Base-by-base conservation (phyloP, 2,329 filamentous ascomycete species). In the Cladosporium oxysporum region DNA sequence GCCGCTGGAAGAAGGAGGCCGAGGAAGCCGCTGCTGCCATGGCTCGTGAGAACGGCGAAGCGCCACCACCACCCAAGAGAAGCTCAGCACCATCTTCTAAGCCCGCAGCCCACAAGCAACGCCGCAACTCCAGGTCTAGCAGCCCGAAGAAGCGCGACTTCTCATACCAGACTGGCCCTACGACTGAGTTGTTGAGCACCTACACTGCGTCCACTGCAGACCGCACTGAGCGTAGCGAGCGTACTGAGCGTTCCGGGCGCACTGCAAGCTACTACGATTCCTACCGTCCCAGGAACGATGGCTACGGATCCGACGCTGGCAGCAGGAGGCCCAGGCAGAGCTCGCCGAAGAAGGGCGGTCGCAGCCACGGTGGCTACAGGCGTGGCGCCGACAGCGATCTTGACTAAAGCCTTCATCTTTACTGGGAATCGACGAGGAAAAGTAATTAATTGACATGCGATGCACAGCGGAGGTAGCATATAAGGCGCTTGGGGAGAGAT, bases 1-100 rank as follows among this genome's bases (percentile, higher is more conserved):
- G 76, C 31, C 74, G 76, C 64, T 78, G 78, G 77, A 73, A 76
- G 66, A 69, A 72, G 52, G 76, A 77, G 70, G 72, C 82, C 75
- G 77, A 81, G 75, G 74, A 73, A 68, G 74, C 75, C 31, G 74
- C 76, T n/a, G 72, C 73, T 64, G 75, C 71, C 66, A 72, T 75
- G 59, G 75, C 74, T n/a, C 73, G 69, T 50, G 76, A 77, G 66
- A 72, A 73, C 66, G 72, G 67, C 71, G 66, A 52, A 44, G 69
- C 62, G 33, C 70, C 62, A 18, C 72, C 69, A 49, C 67, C 72
- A 44, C 63, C 68, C 21, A 62, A 67, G 28, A 67, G 69, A 64
- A 74, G 74, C 59, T 70, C 69, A 49, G 69, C 70, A 28, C 71
- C 69, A 29, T 75, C 73, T 31, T 69, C 70, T 35, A 74, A 72